phyloP scores from a whole-genome alignment of 129 eudicot species.

The Kitagawia praeruptora region DNA sequence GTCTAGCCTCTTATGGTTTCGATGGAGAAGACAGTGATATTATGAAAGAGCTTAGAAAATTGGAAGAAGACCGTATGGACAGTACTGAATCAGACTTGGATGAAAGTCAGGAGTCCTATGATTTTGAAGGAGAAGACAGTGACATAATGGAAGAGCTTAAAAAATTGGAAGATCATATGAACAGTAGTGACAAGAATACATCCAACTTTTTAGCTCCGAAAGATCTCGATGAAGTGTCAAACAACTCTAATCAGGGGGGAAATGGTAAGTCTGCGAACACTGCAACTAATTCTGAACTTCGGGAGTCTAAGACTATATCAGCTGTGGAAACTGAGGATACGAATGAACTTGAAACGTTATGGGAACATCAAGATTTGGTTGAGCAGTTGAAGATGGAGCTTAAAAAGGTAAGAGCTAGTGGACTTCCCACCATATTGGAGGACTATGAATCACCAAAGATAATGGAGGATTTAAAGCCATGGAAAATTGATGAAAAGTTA shows the following conservation, averaged over 20 bases:
- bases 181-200: not conserved
- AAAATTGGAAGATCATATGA: conserved; percentile 3
- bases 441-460: conserved; percentile 77
- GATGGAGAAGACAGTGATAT: conserved; percentile 21
- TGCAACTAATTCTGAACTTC: conserved; percentile 12
- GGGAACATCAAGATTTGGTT: conserved; percentile 97
- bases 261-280: not conserved
- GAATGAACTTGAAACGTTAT: conserved; percentile 58
- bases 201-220: conserved; percentile 29
- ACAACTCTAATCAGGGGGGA: conserved; percentile 9
- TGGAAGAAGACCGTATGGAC: conserved; percentile 15
- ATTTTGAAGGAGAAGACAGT: conserved; percentile 19
- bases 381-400: conserved; percentile 90
- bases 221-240: conserved; percentile 24
- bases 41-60: conserved; percentile 22
- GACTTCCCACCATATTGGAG: conserved; percentile 93
- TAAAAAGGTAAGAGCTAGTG: conserved; percentile 69
- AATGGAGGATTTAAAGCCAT: conserved; percentile 80
- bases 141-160: conserved; percentile 25
- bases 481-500: conserved; percentile 78
- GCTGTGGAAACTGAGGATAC: conserved; percentile 37
- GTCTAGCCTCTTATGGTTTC: conserved; percentile 12
- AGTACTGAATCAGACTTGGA: not conserved
- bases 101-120: conserved; percentile 10
- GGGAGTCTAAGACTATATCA: conserved; percentile 16